These are phyloP conservation scores for Monosporascus sp. DNA, from an alignment of 2,329 filamentous ascomycete species.

Conservation along the genomic window DNA sequence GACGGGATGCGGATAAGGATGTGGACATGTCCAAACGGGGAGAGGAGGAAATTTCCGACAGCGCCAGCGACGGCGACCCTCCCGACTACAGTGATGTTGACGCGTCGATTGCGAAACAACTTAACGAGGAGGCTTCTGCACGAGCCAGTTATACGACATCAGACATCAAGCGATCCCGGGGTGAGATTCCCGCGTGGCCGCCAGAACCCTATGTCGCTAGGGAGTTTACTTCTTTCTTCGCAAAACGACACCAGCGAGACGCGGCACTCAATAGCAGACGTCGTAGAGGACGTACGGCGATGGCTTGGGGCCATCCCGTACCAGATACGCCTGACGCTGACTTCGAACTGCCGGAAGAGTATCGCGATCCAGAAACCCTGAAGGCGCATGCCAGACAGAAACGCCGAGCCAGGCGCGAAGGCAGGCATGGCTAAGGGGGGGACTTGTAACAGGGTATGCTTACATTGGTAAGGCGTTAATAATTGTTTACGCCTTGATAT, in stretches of 20 bases:
- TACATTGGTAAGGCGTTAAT: neutral
- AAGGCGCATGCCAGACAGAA: slow-evolving; percentile 58
- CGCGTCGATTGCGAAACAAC: slow-evolving; percentile 65
- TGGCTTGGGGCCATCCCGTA: slow-evolving; percentile 77
- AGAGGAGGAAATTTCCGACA: slow-evolving; percentile 22
- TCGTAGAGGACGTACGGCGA: slow-evolving; percentile 61
- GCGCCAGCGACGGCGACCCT: slow-evolving; percentile 42
- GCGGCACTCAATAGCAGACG: slow-evolving; percentile 69
- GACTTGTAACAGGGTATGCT: neutral
- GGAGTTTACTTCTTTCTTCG: slow-evolving; percentile 83
- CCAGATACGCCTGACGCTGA: slow-evolving; percentile 67
- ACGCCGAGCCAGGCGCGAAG: slow-evolving; percentile 54
- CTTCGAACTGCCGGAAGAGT: slow-evolving; percentile 69
- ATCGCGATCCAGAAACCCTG: slow-evolving; percentile 49
- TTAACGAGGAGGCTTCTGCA: slow-evolving; percentile 61
- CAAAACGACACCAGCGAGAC: slow-evolving; percentile 73
- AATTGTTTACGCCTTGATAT: too few relatives aligned
- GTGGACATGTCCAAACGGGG: slow-evolving; percentile 25
- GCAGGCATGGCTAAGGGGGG: slow-evolving; percentile 29
- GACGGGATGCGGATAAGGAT: slow-evolving; percentile 22
- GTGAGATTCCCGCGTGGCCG: slow-evolving; percentile 20
- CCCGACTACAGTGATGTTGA: slow-evolving; percentile 67
- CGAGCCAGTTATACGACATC: slow-evolving; percentile 20
- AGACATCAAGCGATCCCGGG: slow-evolving; percentile 15
- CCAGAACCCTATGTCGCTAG: slow-evolving; percentile 37